Evolutionary conservation across 2,329 filamentous ascomycete species (phyloP), one percentile per base, ranked within the genome.

Genomic region (Teratosphaeriaceae sp.): DNA sequence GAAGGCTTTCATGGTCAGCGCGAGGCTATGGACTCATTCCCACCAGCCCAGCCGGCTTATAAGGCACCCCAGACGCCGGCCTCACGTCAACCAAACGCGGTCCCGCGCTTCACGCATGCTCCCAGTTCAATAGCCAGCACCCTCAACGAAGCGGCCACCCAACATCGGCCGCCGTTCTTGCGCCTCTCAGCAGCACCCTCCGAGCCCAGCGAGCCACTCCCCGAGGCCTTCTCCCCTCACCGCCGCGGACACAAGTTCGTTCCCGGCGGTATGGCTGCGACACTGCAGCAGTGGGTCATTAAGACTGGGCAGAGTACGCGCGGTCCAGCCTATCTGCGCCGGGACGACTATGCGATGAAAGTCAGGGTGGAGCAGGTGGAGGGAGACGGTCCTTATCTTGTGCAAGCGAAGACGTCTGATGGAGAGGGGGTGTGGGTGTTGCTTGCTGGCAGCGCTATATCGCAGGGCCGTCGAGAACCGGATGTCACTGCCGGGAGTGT

Each of bases 151-250:
- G 31, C 38, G 15, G 18, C 9, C 35, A 6, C 21, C 8, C 19
- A 26, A 12, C 49, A 43, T 18, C 62, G 66, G 34, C 66, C 67
- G 8, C 51, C 60, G 13, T 70, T 70, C 55, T 51, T 69, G 34
- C 58, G 62, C 44, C 62, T 65, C 2, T 53, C 60, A 2, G 45
- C 51, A 3, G 58, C 59, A 11, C 54, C 60, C 2, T 58, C 56
- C 11, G 59, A 61, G 2, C 50, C 34, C 11, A 36, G 48, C 12
- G 58, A 60, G 3, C 71, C 72, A 0, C 59, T 74, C 0, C 73
- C 74, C 1, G 70, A 75, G 30, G 65, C 70, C 29, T 78, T 78
- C 56, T 76, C 74, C 0, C 75, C 75, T 1, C 69, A 71, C 36
- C 65, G 72, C 20, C 68, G 68, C 45, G 68, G 66, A 0, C 65